Evolutionary conservation across 768 basidiomycete species (phyloP).

Genomic region (Brasilioporus rufonigricans): DNA sequence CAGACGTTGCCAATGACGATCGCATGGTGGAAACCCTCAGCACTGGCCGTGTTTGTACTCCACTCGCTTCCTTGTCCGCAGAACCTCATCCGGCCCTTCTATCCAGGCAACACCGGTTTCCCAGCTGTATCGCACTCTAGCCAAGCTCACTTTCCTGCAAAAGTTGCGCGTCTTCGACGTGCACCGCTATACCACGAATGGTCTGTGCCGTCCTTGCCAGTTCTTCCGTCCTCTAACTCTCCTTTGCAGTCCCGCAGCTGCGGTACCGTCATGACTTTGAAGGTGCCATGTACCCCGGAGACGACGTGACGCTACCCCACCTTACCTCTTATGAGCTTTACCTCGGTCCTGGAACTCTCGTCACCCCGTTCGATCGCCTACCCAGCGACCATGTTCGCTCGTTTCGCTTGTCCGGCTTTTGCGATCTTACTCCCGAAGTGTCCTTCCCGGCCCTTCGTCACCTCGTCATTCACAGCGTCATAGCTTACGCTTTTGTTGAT

Average conservation of each 20-base stretch:
- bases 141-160: no score
- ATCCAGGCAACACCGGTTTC: constrained; percentile 29
- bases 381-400: no score
- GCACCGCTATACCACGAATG: constrained; percentile 20
- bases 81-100: no score
- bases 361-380: constrained; percentile 30
- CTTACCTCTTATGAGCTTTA: no score
- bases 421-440: constrained; percentile 17
- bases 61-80: no score
- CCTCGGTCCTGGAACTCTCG: constrained; percentile 30
- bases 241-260: constrained; percentile 15
- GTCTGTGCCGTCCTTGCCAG: no score
- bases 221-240: constrained; percentile 9
- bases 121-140: constrained; percentile 28
- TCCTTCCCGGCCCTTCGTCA: no score
- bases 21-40: constrained; percentile 25
- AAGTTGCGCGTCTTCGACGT: constrained; percentile 37
- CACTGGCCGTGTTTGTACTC: constrained; percentile 19
- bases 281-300: constrained; percentile 34
- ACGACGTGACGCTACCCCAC: not conserved
- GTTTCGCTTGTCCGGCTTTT: constrained; percentile 37
- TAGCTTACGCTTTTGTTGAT: constrained; percentile 39
- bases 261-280: no score
- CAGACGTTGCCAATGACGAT: constrained; percentile 42
- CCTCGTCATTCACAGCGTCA: constrained; percentile 30